Evolutionary conservation across 805 yeast genomes (phyloP).

Genomic region (Priceomyces fermenticarens): DNA sequence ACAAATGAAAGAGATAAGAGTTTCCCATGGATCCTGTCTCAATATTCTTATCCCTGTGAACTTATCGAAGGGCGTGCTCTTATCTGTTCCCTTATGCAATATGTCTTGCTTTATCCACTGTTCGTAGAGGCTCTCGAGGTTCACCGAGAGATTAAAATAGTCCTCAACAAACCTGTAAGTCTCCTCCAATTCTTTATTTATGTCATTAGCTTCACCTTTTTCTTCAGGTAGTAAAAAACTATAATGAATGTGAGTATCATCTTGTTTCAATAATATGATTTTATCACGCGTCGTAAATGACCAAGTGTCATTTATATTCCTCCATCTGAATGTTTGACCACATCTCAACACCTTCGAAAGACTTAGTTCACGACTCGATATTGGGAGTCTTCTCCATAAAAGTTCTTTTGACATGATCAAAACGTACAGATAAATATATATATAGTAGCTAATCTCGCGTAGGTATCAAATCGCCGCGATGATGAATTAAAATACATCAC

Average conservation of each 20-base stretch:
- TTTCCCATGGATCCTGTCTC: conserved; percentile 97
- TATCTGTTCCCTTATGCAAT: conserved; percentile 37
- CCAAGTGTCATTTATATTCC: conserved; percentile 60
- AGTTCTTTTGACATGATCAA: conserved; percentile 19
- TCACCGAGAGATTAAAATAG: conserved; percentile 68
- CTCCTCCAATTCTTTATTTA: conserved; percentile 15
- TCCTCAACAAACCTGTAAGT: conserved; percentile 49
- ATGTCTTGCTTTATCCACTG: conserved; percentile 61
- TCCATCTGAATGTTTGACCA: conserved; percentile 87
- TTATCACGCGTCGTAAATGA: conserved; percentile 58
- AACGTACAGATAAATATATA: too few species aligned
- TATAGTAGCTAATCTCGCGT: too few species aligned
- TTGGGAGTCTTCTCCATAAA: conserved; percentile 21
- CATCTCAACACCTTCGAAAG: conserved; percentile 68
- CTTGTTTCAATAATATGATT: conserved; percentile 66
- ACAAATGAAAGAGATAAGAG: conserved; percentile 84
- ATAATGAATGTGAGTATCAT: conserved; percentile 48
- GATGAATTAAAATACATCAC: too few species aligned
- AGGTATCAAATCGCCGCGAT: not conserved
- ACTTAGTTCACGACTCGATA: conserved; percentile 44
- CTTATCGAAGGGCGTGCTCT: conserved; percentile 27
- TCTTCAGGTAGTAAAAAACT: conserved; percentile 32
- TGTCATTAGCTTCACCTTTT: conserved; percentile 4
- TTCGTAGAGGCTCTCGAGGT: conserved; percentile 49
- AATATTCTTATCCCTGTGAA: conserved; percentile 78